These are phyloP conservation scores for Kuraishia hungarica DNA, from an alignment of 805 yeast species.

Conservation along the genomic window DNA sequence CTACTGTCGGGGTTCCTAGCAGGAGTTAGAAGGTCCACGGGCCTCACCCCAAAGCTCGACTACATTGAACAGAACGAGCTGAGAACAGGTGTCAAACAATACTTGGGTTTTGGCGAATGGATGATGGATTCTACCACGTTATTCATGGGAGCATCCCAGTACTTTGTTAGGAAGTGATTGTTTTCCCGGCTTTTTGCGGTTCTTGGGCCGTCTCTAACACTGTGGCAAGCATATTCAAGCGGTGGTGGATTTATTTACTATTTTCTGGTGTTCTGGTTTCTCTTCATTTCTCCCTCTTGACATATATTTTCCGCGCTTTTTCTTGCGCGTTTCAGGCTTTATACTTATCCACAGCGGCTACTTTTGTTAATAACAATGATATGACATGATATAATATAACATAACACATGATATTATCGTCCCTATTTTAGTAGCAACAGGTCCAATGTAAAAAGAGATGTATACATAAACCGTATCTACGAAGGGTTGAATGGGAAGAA, in stretches of 20 bases:
- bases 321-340: neutral
- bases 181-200: slow-evolving; percentile 1
- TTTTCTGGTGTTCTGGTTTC: neutral
- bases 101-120: slow-evolving; percentile 81
- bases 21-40: slow-evolving; percentile 67
- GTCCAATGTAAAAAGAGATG: neutral
- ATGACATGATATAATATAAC: no score
- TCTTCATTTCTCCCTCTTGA: neutral
- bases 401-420: neutral
- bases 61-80: slow-evolving; percentile 36
- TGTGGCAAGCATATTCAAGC: neutral
- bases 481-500: slow-evolving; percentile 14
- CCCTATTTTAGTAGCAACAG: neutral
- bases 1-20: slow-evolving; percentile 61
- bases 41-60: slow-evolving; percentile 51
- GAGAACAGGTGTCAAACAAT: slow-evolving; percentile 48
- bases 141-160: slow-evolving; percentile 60
- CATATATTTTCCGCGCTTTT: neutral
- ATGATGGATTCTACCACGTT: slow-evolving; percentile 66
- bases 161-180: slow-evolving; percentile 52
- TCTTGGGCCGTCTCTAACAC: neutral
- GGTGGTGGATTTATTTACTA: neutral
- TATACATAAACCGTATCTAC: neutral
- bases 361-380: neutral
- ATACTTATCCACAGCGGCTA: neutral